phyloP scores from a whole-genome alignment of 1,139 yeast genomes.

The Candida sanyaensis region DNA sequence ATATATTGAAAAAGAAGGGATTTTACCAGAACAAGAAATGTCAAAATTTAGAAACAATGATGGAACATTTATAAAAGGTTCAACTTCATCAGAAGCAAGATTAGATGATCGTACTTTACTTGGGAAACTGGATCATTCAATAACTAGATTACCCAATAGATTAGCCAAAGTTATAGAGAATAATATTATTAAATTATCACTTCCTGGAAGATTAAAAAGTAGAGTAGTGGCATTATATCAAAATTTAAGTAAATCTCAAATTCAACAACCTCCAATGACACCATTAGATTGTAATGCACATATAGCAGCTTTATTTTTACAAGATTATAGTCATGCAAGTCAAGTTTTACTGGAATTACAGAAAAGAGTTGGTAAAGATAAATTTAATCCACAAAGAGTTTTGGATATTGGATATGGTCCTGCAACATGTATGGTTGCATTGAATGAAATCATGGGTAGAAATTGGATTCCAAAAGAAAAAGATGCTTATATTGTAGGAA shows the following conservation, averaged over 20 bases:
- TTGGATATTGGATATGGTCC: slow-evolving; percentile 92
- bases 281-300: slow-evolving; percentile 76
- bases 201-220: slow-evolving; percentile 58
- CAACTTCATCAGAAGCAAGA: slow-evolving; percentile 52
- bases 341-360: slow-evolving; percentile 71
- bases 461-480: slow-evolving; percentile 61
- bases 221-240: slow-evolving; percentile 56
- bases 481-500: slow-evolving; percentile 75
- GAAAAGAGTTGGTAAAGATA: slow-evolving; percentile 46
- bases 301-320: slow-evolving; percentile 81
- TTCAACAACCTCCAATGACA: slow-evolving; percentile 55
- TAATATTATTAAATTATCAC: slow-evolving; percentile 53
- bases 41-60: slow-evolving; percentile 42
- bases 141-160: slow-evolving; percentile 51
- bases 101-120: slow-evolving; percentile 47
- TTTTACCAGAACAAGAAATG: slow-evolving; percentile 5
- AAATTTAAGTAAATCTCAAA: slow-evolving; percentile 47
- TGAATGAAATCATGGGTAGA: slow-evolving; percentile 77
- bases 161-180: slow-evolving; percentile 59
- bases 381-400: slow-evolving; percentile 64
- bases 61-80: slow-evolving; percentile 45
- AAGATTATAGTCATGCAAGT: slow-evolving; percentile 72
- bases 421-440: slow-evolving; percentile 86
- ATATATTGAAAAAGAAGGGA: not conserved
- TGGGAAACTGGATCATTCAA: slow-evolving; percentile 49